phyloP scores from a whole-genome alignment of 352 stramenopile species.

The Salisapilia sapeloensis region DNA sequence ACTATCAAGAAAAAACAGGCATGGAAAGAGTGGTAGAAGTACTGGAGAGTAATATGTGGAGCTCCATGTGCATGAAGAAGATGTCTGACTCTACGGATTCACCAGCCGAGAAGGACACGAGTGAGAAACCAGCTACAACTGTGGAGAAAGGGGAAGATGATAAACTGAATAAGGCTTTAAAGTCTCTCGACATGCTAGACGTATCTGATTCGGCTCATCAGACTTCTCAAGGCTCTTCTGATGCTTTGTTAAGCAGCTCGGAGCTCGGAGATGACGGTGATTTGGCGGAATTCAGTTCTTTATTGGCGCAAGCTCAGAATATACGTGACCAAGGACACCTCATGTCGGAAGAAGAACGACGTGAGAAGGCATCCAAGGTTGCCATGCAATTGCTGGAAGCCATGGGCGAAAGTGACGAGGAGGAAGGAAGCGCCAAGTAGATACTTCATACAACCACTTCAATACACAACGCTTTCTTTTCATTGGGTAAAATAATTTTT shows the following conservation, averaged over 20 bases:
- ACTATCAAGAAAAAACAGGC: constrained; percentile 31
- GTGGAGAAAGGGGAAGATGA: constrained; percentile 10
- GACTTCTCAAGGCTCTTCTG: not conserved
- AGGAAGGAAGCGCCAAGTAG: constrained; percentile 1
- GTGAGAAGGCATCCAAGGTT: constrained; percentile 47
- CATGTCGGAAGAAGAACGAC: constrained; percentile 40
- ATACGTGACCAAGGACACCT: constrained; percentile 34
- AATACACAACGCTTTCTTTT: not conserved
- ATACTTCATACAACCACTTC: not conserved
- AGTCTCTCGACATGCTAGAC: constrained; percentile 19
- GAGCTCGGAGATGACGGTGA: constrained; percentile 24
- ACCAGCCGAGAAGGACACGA: not conserved
- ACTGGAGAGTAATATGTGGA: constrained; percentile 66
- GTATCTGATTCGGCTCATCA: constrained; percentile 1
- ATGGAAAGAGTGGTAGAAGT: constrained; percentile 57
- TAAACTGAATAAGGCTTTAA: constrained; percentile 22
- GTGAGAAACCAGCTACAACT: not conserved
- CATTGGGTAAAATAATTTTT: constrained; percentile 7
- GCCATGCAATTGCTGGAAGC: constrained; percentile 65
- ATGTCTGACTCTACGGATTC: not conserved
- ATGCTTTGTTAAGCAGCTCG: not conserved
- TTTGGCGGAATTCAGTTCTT: constrained; percentile 34
- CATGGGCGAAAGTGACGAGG: constrained; percentile 24
- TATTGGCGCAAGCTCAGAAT: constrained; percentile 44
- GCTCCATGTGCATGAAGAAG: constrained; percentile 40